Base-by-base conservation (phyloP, 768 basidiomycete genomes). In the Crucibulum laeve region DNA sequence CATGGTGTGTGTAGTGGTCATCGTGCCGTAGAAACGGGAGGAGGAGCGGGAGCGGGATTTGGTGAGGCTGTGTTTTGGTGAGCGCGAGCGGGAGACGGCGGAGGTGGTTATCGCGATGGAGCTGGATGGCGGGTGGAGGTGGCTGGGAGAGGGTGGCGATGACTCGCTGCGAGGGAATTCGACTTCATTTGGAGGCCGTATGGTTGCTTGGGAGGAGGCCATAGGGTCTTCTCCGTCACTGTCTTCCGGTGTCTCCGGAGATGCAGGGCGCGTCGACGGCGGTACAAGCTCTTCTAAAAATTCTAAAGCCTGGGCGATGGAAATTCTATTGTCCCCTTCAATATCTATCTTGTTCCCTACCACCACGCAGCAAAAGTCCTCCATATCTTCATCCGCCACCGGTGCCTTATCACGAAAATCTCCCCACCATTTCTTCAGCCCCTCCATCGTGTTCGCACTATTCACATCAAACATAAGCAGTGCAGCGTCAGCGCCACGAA, bases 381-480 rank as follows among this genome's bases (percentile, higher is more conserved):
- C 68, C 23, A 73, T 52, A 23, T 83, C 81, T 39, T 77, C 82
- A 25, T 88, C 84, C 3, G 64, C 61, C 40, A 91, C 62, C 0
- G 87, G 87, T 2, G 84, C 84, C 34, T 72, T 65, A 25, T 76
- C 72, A 34, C 74, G 65, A 62, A 93, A 93, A 55, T 88, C 83
- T 10, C 64, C 55, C 88, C 88, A 92, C 90, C 91, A 93, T 47
- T 78, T 80, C 8, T 55, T 64, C 36, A 92, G 67, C 0, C 74
- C 70, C 0, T 63, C 46, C 48, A 91, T 71, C 6, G 84, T 79
- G 34, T 79, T 70, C 0, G 80, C 79, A 3, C 74, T 58, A 51
- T 83, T 87, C 23, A 87, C 84, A 54, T 91, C 87, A 59, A 86
- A 93, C 69, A 91, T 77, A 50, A 93, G 74, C 13, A 93, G 48